Base-by-base conservation (phyloP, 805 yeast genomes). In the Yamadazyma sp. region DNA sequence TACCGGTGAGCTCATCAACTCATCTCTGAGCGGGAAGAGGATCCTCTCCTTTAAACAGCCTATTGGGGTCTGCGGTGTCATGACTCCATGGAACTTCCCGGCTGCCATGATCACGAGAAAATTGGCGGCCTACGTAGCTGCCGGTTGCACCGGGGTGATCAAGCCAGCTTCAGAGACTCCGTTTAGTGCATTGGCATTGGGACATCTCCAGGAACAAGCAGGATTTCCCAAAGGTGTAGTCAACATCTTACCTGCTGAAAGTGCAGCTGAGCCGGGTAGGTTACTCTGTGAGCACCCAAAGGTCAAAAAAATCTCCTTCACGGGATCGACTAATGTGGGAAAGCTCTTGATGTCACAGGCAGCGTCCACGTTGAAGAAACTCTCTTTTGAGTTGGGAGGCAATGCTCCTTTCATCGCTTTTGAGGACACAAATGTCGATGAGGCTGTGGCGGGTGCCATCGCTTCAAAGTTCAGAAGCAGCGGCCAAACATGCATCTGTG, bases 71-170 rank as follows among this genome's bases (percentile, higher is more conserved):
- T 82, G 84, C 49, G 90, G 89, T 7, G 76, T 84, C 37, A 57
- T 84, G 50, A 82, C 91, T 3, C 93, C 93, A 3, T 84, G 93
- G 93, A 84, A 85, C 59, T 85, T 84, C 60, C 95, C 95, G 3
- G 62, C 78, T 15, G 86, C 90, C 3, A 83, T 82, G 90, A 80
- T 82, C 44, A 73, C 88, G 5, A 66, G 89, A 47, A 83, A 83
- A 54, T 61, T 80, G 35, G 90, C 84, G 14, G 88, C 91, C 21
- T 88, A 87, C 2, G 53, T 82, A 20, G 90, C 93, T 12, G 84
- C 85, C 11, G 95, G 93, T 1, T 84, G 91, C 59, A 78, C 91
- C 5, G 64, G 82, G 3, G 86, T 84, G 6, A 68, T 85, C 48
- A 84, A 84, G 60, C 93, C 93, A 1, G 91, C 87, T 11, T 64